These are phyloP conservation scores for Pyrrhoderma lamaoense DNA, from an alignment of 1,284 basidiomycete genomes.

Conservation along the genomic window DNA sequence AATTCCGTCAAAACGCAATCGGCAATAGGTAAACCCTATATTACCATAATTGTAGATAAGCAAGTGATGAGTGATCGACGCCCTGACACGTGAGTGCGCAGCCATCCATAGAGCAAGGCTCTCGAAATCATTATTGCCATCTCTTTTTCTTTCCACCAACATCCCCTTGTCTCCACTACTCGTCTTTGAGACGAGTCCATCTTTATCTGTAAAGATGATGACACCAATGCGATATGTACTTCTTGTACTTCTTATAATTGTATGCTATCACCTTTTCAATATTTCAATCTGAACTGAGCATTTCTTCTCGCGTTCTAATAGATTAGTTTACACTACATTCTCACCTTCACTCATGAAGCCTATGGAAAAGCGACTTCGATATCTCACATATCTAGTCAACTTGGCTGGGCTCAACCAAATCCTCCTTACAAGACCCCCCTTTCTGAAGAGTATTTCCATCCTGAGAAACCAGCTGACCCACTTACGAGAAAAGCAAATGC, in stretches of 20 bases:
- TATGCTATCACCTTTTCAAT: constrained; percentile 30
- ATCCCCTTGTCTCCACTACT: background rate
- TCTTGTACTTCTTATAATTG: constrained; percentile 58
- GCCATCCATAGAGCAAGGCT: background rate
- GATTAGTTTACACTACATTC: constrained; percentile 66
- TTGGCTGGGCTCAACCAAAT: constrained; percentile 27
- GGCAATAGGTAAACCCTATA: background rate
- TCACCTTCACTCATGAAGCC: constrained; percentile 62
- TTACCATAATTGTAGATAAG: background rate
- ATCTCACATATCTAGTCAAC: constrained; percentile 41
- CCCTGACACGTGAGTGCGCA: background rate
- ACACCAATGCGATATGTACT: constrained; percentile 69
- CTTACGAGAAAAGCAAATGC: constrained; percentile 69
- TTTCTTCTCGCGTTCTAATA: constrained; percentile 25
- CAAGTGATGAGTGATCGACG: background rate
- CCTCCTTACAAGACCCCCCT: constrained; percentile 48
- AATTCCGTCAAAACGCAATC: background rate
- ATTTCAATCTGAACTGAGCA: background rate
- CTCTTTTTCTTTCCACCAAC: constrained; percentile 2
- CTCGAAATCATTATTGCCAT: background rate
- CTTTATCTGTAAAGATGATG: constrained; percentile 59
- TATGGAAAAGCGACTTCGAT: constrained; percentile 63
- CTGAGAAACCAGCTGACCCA: constrained; percentile 29
- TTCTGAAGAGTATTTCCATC: constrained; percentile 49
- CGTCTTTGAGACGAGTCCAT: constrained; percentile 5